Evolutionary conservation across 2,329 filamentous ascomycete species (phyloP), one percentile per base, ranked within the genome.

Genomic region (Fusarium begoniae): DNA sequence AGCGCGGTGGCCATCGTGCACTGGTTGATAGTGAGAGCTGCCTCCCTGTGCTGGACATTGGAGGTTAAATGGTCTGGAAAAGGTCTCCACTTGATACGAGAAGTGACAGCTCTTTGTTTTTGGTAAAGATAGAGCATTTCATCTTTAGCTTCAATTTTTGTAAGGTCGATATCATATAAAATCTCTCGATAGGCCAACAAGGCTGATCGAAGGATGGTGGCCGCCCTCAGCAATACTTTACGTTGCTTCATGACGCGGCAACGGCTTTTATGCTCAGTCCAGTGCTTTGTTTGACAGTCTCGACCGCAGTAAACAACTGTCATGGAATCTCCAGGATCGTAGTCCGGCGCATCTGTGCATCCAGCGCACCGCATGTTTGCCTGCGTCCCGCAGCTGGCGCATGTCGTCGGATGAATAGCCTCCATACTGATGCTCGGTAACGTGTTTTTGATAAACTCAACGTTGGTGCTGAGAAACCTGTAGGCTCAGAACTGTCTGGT

Each of bases 21-120:
- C 17, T 61, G 57, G 35, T 61, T 61, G 20, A 61, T 35, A 8
- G 57, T 24, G 22, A 61, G 37, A 28, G 57, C 45, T 22, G 57
- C 57, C 41, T 61, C 37, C 20, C 41, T 61, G 17, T 61, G 45
- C 45, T 53, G 37, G 13, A 22, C 13, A 43, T 54, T 43, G 45
- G 57, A 43, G 45, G 57, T 35, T 1, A 53, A 24, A 35, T 53
- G 45, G 15, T 43, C 18, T 11, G 57, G 28, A 40, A 61, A 61
- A 10, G 22, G 28, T 22, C 37, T 10, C 26, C 57, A 15, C 18
- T 61, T 61, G 14, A 35, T 18, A 14, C 11, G 37, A 43, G 57
- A 24, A 13, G 57, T 43, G 15, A 28, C 24, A 2, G 37, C 8
- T 37, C 57, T 61, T 20, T 43, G 57, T 1, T 61, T 43, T 18